A percentile compares a stretch with the other conserved stretches of the same genome.
Evolutionary conservation across 139 green algal species (phyloP).

Genomic region (Asterochloris erici): DNA sequence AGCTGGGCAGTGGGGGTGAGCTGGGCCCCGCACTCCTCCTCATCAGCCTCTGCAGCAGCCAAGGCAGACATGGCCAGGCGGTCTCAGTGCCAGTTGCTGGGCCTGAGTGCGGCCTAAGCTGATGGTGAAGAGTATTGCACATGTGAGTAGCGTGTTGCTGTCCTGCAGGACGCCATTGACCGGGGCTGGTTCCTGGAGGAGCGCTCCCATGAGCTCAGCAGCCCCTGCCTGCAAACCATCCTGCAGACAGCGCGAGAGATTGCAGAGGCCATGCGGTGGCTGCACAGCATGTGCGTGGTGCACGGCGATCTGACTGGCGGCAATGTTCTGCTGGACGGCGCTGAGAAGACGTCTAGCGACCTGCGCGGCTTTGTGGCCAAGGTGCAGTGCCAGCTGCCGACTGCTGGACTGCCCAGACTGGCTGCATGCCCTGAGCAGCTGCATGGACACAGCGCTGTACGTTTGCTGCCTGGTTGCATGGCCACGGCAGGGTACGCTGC

Average conservation of each 20-base stretch:
- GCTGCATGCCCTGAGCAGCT: too few species aligned
- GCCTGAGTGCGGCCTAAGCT: neutral
- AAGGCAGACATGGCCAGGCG: too few species aligned
- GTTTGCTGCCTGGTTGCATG: too few species aligned
- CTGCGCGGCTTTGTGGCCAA: constrained; percentile 39
- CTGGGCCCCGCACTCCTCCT: constrained; percentile 91
- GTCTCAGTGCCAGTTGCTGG: too few species aligned
- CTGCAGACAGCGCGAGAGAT: constrained; percentile 30
- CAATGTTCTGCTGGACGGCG: constrained; percentile 42
- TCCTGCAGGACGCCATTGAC: constrained; percentile 13
- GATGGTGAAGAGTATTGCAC: too few species aligned
- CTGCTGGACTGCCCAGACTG: too few species aligned
- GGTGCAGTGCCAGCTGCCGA: too few species aligned
- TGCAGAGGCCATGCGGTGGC: constrained; percentile 33
- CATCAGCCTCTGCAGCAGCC: constrained; percentile 20
- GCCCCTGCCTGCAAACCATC: neutral
- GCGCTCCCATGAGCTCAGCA: neutral
- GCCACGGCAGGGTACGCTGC: too few species aligned
- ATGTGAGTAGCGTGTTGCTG: too few species aligned
- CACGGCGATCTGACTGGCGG: constrained; percentile 48
- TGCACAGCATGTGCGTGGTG: constrained; percentile 37
- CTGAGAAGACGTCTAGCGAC: constrained; percentile 15
- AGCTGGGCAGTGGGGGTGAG: constrained; percentile 95
- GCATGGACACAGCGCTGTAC: too few species aligned
- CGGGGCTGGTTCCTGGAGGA: constrained; percentile 1